Evolutionary conservation across 495 filamentous ascomycete genomes (phyloP).

Genomic region (Penicillium ochrochloron): DNA sequence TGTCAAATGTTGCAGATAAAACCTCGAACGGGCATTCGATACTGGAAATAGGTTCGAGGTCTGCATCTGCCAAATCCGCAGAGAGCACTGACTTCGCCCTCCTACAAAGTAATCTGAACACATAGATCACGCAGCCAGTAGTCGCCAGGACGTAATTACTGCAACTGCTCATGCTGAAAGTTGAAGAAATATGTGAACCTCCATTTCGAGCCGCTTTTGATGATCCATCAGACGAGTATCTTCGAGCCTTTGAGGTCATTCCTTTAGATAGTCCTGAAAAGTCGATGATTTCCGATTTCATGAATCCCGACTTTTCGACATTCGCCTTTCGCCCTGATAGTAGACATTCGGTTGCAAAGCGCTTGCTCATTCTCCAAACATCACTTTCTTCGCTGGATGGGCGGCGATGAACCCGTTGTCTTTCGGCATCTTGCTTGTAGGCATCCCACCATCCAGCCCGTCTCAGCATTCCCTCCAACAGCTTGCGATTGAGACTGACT

Average conservation of each 20-base stretch:
- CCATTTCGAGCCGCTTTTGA: conserved; percentile 3
- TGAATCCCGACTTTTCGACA: conserved; percentile 51
- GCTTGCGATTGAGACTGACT: conserved; percentile 56
- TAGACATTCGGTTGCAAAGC: conserved; percentile 66
- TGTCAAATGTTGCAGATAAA: conserved; percentile 68
- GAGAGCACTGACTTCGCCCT: conserved; percentile 19
- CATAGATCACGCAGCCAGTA: conserved; percentile 61
- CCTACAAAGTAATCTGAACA: conserved; percentile 57
- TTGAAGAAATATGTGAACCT: conserved; percentile 16
- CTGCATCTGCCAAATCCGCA: conserved; percentile 24
- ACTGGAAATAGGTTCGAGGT: conserved; percentile 52
- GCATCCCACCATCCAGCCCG: conserved; percentile 64
- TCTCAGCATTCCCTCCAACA: conserved; percentile 60
- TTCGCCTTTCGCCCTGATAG: conserved; percentile 53
- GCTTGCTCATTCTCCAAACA: conserved; percentile 63
- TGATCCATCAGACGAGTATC: background rate
- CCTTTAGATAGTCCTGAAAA: conserved; percentile 36
- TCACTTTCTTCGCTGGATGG: conserved; percentile 37
- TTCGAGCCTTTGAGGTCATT: conserved; percentile 19
- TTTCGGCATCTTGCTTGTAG: conserved; percentile 43
- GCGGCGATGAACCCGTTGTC: conserved; percentile 22
- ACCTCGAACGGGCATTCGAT: conserved; percentile 65
- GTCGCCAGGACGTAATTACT: conserved; percentile 62
- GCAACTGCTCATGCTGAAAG: conserved; percentile 64
- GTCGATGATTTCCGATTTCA: conserved; percentile 39